Evolutionary conservation across 805 yeast genomes (phyloP).

Genomic region (Kregervanrija pseudodelftensis): DNA sequence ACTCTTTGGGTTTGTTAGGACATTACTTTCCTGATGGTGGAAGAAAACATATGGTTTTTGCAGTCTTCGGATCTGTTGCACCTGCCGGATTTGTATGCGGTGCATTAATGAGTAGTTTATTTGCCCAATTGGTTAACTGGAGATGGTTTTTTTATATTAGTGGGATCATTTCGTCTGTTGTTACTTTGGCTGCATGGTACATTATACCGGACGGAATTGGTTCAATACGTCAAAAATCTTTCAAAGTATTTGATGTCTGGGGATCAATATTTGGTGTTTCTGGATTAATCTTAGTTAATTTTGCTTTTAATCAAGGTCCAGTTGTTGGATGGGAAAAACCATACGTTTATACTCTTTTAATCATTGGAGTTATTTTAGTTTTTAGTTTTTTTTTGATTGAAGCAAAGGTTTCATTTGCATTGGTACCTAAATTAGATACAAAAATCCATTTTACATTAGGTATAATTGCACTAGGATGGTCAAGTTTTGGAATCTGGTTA

Average conservation of each 20-base stretch:
- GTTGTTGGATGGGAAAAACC: slow-evolving; percentile 57
- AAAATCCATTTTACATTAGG: slow-evolving; percentile 42
- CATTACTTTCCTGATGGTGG: slow-evolving; percentile 38
- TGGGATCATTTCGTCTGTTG: slow-evolving; percentile 31
- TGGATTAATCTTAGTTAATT: slow-evolving; percentile 57
- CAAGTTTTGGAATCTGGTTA: slow-evolving; percentile 70
- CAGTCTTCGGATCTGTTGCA: slow-evolving; percentile 52
- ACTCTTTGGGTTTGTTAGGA: slow-evolving; percentile 51
- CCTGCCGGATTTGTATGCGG: slow-evolving; percentile 59
- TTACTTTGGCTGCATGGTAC: slow-evolving; percentile 28
- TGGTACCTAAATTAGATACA: slow-evolving; percentile 32
- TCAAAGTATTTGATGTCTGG: slow-evolving; percentile 35
- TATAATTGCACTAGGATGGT: slow-evolving; percentile 63
- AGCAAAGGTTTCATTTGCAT: slow-evolving; percentile 26
- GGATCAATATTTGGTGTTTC: slow-evolving; percentile 53
- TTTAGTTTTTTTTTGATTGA: slow-evolving; percentile 44
- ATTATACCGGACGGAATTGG: slow-evolving; percentile 31
- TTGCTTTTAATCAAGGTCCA: slow-evolving; percentile 74
- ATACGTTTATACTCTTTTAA: slow-evolving; percentile 50
- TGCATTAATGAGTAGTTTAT: slow-evolving; percentile 41
- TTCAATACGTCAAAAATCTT: slow-evolving; percentile 5
- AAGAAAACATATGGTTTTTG: slow-evolving; percentile 48
- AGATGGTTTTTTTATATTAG: slow-evolving; percentile 52
- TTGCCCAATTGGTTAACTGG: slow-evolving; percentile 46
- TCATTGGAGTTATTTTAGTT: slow-evolving; percentile 40